Evolutionary conservation across 352 stramenopile genomes (phyloP).

Genomic region (Elongisporangium anandrum): DNA sequence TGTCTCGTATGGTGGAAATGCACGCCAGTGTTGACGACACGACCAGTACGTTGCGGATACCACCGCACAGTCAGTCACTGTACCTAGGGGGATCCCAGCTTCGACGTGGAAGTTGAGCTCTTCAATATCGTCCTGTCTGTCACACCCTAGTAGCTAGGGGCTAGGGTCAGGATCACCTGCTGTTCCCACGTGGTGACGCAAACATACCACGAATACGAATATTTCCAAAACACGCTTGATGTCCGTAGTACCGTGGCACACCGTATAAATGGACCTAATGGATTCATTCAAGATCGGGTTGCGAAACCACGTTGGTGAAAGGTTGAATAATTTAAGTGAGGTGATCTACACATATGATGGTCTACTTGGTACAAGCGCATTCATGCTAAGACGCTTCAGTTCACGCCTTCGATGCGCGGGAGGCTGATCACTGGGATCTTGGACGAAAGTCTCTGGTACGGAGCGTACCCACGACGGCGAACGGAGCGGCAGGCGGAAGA

Average conservation of each 20-base stretch:
- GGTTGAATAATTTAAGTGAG: slow-evolving; percentile 8
- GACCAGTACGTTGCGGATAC: background rate
- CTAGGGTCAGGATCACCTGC: background rate
- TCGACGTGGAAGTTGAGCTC: slow-evolving; percentile 22
- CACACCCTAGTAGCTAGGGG: background rate
- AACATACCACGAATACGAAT: background rate
- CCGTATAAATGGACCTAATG: too few relatives aligned
- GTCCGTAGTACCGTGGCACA: too few relatives aligned
- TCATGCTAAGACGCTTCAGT: slow-evolving; percentile 20
- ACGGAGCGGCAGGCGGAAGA: slow-evolving; percentile 1
- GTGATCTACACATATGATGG: background rate
- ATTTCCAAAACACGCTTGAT: background rate
- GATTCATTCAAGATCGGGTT: too few relatives aligned
- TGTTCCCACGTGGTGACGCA: background rate
- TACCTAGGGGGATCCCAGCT: slow-evolving; percentile 4
- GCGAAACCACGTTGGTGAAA: background rate
- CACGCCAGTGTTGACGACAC: background rate
- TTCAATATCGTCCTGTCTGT: slow-evolving; percentile 5
- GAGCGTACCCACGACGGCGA: slow-evolving; percentile 18
- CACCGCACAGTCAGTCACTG: background rate
- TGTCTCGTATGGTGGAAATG: background rate
- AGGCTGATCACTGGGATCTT: slow-evolving; percentile 54
- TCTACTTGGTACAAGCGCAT: slow-evolving; percentile 2
- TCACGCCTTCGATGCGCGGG: slow-evolving; percentile 60
- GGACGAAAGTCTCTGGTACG: slow-evolving; percentile 44